Evolutionary conservation across 1,139 yeast genomes (phyloP), one percentile per base, ranked within the genome.

Genomic region (Diutina mesorugosa): DNA sequence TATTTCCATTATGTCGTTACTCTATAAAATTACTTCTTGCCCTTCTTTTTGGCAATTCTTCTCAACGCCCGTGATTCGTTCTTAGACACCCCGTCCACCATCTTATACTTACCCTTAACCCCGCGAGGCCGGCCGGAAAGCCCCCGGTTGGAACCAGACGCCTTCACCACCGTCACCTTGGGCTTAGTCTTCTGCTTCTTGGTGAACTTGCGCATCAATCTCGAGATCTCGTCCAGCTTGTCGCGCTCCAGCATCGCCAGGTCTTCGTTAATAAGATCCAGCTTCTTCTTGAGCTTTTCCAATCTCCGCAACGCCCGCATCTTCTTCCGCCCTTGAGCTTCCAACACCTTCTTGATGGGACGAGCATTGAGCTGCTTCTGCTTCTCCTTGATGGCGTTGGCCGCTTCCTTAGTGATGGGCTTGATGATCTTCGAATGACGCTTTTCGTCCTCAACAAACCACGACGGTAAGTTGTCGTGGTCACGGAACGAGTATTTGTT

Each of bases 11-110:
- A 35, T 35, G 41, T 35, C 41, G 41, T 35, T 35, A 35, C n/a
- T 35, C 41, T 35, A 47, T 47, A 21, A 50, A 30, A 12, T 16
- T 50, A 50, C 28, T 50, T 50, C 41, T 50, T 50, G 41, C 53
- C 51, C 51, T 48, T 50, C 76, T 87, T 90, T 79, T 91, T 93
- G 32, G 90, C 87, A 63, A 91, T 87, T 68, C 98, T 85, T 69
- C 82, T 86, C 68, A 91, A 77, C 38, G 98, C 97, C 64, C 99
- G 79, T 76, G 87, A 91, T 72, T 93, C 99, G 71, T 93, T 93
- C 88, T 95, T 93, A 87, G 90, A 77, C 26, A 86, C 88, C 77
- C 98, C 98, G 72, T 93, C 99, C 64, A 93, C 98, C 99, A 95
- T 93, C 85, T 90, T 93, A 77, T 93, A 93, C 69, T 90, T 90